Evolutionary conservation across 768 basidiomycete genomes (phyloP).

Genomic region (Brasilioporus rufonigricans): DNA sequence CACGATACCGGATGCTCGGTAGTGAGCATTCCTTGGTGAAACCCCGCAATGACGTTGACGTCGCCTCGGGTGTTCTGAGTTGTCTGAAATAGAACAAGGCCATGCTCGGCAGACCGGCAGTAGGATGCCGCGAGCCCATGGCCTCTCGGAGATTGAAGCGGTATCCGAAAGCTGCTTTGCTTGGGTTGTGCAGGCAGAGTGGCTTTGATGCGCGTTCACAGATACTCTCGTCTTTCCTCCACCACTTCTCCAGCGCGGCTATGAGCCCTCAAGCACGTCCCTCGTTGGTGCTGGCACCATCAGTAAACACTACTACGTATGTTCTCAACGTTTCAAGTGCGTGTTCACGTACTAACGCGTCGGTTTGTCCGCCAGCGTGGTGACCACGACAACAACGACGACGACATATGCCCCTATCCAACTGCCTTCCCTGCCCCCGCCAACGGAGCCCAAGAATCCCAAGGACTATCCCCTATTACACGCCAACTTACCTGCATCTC

Average conservation of each 20-base stretch:
- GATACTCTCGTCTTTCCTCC: conserved; percentile 21
- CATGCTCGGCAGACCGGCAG: conserved; percentile 23
- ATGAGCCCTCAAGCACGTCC: conserved; percentile 70
- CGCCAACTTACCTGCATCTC: conserved; percentile 67
- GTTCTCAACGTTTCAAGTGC: conserved; percentile 25
- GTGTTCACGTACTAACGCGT: conserved; percentile 21
- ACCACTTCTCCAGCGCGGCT: conserved; percentile 32
- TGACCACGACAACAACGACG: conserved; percentile 89
- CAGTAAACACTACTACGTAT: conserved; percentile 83
- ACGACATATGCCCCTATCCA: conserved; percentile 89
- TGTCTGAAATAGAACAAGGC: conserved; percentile 7
- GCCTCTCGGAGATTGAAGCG: conserved; percentile 24
- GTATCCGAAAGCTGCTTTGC: conserved; percentile 23
- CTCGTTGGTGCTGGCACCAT: conserved; percentile 69
- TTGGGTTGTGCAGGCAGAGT: conserved; percentile 33
- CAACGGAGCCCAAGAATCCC: conserved; percentile 68
- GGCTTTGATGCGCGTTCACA: conserved; percentile 33
- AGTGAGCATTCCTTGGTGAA: background rate
- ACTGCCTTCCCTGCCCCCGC: conserved; percentile 69
- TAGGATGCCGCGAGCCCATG: conserved; percentile 10
- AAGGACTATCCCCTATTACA: conserved; percentile 79
- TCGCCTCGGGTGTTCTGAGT: background rate
- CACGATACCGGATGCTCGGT: background rate
- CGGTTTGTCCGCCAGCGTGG: conserved; percentile 52
- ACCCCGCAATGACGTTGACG: background rate